Evolutionary conservation across 1,284 basidiomycete species (phyloP), one percentile per base, ranked within the genome.

Genomic region (Neolentinus lepideus): DNA sequence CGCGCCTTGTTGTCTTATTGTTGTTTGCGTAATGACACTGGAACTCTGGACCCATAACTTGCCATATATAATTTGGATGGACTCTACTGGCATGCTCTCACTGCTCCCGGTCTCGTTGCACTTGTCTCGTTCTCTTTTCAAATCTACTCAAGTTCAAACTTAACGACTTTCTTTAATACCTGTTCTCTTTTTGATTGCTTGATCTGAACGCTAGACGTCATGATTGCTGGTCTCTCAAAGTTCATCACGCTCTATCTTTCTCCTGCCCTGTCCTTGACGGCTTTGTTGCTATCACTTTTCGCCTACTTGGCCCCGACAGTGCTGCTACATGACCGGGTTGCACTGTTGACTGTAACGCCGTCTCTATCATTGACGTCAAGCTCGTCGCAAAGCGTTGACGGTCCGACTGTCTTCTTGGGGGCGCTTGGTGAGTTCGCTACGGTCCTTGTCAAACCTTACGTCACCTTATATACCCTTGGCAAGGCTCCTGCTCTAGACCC

Each of bases 171-270:
- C 16, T 43, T 43, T 43, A 43, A 43, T 43, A 4, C 16, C 12
- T 21, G 8, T 3, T 25, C 47, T 25, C 47, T 25, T 21, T n/a
- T 50, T 50, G 8, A 12, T 6, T 21, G 14, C 6, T 26, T 26
- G 9, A 6, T n/a, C n/a, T 29, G 47, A 50, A 29, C 47, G 47
- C 47, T 50, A 50, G 47, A 50, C 47, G 47, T 59, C 64, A 89
- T 88, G 85, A 84, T 90, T 63, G 73, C 81, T 59, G 78, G 81
- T 62, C 75, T 90, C 52, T 84, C 86, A 12, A 89, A 84, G 75
- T 79, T 79, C 54, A 74, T 83, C 63, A 84, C 78, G 52, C 73
- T 88, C 56, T 89, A 87, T 64, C 76, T 90, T 55, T 77, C 87
- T 2, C 87, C 87, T 25, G 25, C 88, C 9, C 70, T 90, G 56